These are phyloP conservation scores for Zelonia costaricensis DNA, from an alignment of 208 protist genomes.

Conservation along the genomic window DNA sequence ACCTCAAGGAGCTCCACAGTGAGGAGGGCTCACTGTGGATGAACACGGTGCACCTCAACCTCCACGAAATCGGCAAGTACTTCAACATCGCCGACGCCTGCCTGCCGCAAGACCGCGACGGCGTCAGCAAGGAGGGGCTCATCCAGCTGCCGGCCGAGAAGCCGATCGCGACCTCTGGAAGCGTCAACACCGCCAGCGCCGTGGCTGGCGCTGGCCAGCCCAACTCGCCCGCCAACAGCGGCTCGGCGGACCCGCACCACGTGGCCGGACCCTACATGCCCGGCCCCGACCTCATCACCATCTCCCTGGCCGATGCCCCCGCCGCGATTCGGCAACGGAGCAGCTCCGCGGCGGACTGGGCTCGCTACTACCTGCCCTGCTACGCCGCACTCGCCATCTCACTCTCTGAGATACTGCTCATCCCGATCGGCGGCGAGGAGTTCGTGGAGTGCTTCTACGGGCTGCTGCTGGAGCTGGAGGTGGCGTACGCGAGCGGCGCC, in stretches of 20 bases:
- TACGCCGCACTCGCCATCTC: conserved; percentile 59
- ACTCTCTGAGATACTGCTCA: conserved; percentile 62
- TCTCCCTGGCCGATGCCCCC: conserved; percentile 32
- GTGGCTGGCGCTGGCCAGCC: background rate
- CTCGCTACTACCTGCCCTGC: conserved; percentile 43
- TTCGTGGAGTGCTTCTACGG: conserved; percentile 72
- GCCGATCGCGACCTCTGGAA: background rate
- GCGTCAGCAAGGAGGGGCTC: conserved; percentile 9
- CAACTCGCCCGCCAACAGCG: background rate
- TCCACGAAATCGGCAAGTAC: conserved; percentile 25
- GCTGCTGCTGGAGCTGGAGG: conserved; percentile 70
- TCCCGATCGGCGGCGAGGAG: conserved; percentile 40
- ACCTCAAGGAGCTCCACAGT: conserved; percentile 60
- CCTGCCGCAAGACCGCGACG: conserved; percentile 10
- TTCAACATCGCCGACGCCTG: conserved; percentile 31
- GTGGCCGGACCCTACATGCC: too few relatives aligned
- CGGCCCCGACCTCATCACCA: conserved; percentile 1
- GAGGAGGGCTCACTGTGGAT: conserved; percentile 74
- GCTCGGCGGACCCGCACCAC: background rate
- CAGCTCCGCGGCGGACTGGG: conserved; percentile 23
- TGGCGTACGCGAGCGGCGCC: conserved; percentile 44
- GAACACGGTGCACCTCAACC: conserved; percentile 59
- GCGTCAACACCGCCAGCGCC: too few relatives aligned
- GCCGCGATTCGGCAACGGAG: conserved; percentile 27
- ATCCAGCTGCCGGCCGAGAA: conserved; percentile 26